phyloP scores from a whole-genome alignment of 2,329 filamentous ascomycete species.

The Ophiocordyceps sinensis region DNA sequence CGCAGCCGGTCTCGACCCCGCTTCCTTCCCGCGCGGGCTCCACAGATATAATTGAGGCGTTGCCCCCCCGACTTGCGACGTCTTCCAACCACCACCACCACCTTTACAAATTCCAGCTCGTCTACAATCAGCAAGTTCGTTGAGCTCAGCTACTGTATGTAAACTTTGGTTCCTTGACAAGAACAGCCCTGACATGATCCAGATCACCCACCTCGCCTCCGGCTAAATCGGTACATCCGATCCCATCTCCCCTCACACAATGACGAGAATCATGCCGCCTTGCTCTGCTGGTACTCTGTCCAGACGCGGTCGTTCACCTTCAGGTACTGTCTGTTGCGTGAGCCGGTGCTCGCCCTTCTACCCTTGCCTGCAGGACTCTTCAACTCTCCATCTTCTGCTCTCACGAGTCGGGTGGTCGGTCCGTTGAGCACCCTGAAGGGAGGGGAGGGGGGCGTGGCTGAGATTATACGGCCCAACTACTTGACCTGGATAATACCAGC shows the following conservation, averaged over 20 bases:
- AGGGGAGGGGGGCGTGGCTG: conserved; percentile 27
- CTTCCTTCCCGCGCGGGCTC: too few relatives aligned
- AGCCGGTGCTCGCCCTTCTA: conserved; percentile 39
- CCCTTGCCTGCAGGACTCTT: not conserved
- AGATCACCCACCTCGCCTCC: conserved; percentile 1
- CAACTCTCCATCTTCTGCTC: not conserved
- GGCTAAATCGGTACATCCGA: conserved; percentile 12
- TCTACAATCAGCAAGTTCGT: too few relatives aligned
- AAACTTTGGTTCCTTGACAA: not conserved
- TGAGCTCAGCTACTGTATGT: too few relatives aligned
- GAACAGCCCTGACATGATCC: not conserved
- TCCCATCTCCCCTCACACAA: conserved; percentile 6
- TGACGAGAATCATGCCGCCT: conserved; percentile 17
- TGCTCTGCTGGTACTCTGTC: conserved; percentile 20
- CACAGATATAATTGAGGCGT: too few relatives aligned
- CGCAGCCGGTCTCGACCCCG: too few relatives aligned
- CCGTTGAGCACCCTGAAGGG: too few relatives aligned
- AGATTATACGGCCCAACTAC: conserved; percentile 83
- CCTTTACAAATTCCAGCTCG: too few relatives aligned
- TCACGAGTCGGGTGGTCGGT: not conserved
- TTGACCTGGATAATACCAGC: conserved; percentile 99
- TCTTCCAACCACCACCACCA: too few relatives aligned
- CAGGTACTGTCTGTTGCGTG: conserved; percentile 40
- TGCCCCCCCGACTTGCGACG: too few relatives aligned
- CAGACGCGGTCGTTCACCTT: conserved; percentile 20